Base-by-base conservation (phyloP, 2,329 filamentous ascomycete species). In the Bimuria novae-zelandiae region DNA sequence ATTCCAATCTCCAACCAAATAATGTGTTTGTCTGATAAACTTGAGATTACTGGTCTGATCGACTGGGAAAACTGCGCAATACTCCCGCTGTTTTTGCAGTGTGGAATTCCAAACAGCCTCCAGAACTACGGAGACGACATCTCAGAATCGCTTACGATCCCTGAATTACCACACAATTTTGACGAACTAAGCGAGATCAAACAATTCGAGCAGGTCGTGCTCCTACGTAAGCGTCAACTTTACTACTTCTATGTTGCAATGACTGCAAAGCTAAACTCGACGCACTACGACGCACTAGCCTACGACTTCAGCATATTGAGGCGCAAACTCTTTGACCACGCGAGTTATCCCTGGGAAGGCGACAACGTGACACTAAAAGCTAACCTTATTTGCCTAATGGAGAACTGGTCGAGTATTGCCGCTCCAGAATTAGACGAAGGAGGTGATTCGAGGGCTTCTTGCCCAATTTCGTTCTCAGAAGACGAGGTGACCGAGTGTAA, bases 91-190 rank as follows among this genome's bases (percentile, higher is more conserved):
- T 72, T 74, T 47, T 52, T 75, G 8, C 63, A 70, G 39, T 65
- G 68, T 30, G 71, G 72, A 1, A 75, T 79, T 19, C 76, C 75
- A 14, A 62, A 64, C 10, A 62, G 62, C 51, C 63, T 78, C 47
- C 67, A 77, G 51, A 78, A 79, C 49, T 77, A 75, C 59, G 65
- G 70, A 41, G 73, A 74, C 48, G 56, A 36, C 27, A 39, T 57
- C 39, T 70, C 61, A 30, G 61, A 61, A 57, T 62, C 52, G 19
- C 44, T 68, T 3, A 56, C 21, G 39, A 8, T 12, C 11, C 69
- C 70, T 32, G 33, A 55, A 49, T 46, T 71, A 44, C 66, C 68
- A 41, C 44, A 42, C 17, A 55, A 64, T 35, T 63, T 68, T 41
- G 55, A 65, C 27, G 52, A 57, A 7, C 17, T 70, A 21, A 56